Percentiles rank a stretch among this genome's conserved stretches.
These are phyloP conservation scores for Geranomyces variabilis DNA, from an alignment of 192 early-diverging fungal species.

Conservation along the genomic window DNA sequence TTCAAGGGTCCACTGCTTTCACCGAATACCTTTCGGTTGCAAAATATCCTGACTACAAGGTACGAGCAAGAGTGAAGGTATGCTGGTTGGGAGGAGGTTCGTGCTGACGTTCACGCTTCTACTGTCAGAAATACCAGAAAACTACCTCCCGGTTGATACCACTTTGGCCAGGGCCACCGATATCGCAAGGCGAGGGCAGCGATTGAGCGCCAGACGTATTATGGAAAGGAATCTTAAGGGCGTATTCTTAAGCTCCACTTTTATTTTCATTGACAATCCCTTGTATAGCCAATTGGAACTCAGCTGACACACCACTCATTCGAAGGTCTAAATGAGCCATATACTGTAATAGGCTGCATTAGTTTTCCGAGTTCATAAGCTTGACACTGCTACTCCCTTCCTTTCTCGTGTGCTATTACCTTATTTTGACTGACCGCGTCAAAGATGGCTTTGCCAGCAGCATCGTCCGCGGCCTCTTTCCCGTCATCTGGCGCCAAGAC, in stretches of 20 bases:
- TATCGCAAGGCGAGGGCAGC: not conserved
- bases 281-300: conserved; percentile 56
- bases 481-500: conserved; percentile 11
- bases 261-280: conserved; percentile 53
- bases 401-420: conserved; percentile 38
- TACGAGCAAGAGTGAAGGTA: not conserved
- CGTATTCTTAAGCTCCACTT: not conserved
- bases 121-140: conserved; percentile 51
- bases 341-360: too few species aligned
- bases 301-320: conserved; percentile 49
- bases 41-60: conserved; percentile 81
- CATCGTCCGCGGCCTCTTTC: conserved; percentile 28
- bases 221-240: too few species aligned
- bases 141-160: conserved; percentile 65
- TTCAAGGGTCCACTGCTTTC: conserved; percentile 59
- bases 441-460: conserved; percentile 51
- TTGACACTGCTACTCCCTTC: too few species aligned
- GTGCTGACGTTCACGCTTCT: not conserved
- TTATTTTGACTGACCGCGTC: conserved; percentile 61
- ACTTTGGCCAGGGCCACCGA: conserved; percentile 34
- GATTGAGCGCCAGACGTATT: too few species aligned
- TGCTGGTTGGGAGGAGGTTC: too few species aligned
- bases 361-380: too few species aligned
- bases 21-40: conserved; percentile 57
- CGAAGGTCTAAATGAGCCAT: conserved; percentile 53